A percentile compares a stretch with the other conserved stretches of the same genome.
Evolutionary conservation across 257 asterid species (phyloP).

Genomic region (Ocimum tenuiflorum): DNA sequence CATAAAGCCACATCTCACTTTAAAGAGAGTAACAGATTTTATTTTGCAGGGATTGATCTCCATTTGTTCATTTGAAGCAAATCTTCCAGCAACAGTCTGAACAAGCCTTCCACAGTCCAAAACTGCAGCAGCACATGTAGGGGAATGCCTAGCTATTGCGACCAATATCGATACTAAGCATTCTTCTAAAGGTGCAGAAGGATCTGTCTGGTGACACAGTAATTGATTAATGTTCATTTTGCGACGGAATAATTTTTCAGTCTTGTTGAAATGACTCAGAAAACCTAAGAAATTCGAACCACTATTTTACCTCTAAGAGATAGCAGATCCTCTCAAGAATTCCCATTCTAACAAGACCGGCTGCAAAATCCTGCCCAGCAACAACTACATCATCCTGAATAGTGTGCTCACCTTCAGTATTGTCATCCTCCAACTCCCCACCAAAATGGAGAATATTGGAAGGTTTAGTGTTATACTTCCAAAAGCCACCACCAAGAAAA

Average conservation of each 20-base stretch:
- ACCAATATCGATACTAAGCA: conserved; percentile 67
- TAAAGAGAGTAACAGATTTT: conserved; percentile 65
- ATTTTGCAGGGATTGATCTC: conserved; percentile 58
- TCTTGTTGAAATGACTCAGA: conserved; percentile 28
- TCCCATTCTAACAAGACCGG: conserved; percentile 97
- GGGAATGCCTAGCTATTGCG: conserved; percentile 90
- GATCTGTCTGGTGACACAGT: conserved; percentile 53
- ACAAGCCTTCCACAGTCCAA: conserved; percentile 62
- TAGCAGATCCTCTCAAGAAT: conserved; percentile 61
- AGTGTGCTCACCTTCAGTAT: conserved; percentile 57
- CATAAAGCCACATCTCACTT: conserved; percentile 36
- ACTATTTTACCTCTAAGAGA: conserved; percentile 79
- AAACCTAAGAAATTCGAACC: conserved; percentile 28
- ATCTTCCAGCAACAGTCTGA: conserved; percentile 64
- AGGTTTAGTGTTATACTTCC: conserved; percentile 91
- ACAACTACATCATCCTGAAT: conserved; percentile 81
- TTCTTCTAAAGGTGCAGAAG: conserved; percentile 63
- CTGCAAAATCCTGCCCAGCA: conserved; percentile 88
- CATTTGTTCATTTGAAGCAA: conserved; percentile 44
- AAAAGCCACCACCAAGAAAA: conserved; percentile 89
- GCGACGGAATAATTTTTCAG: background rate
- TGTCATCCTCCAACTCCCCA: conserved; percentile 32
- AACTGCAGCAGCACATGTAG: conserved; percentile 70
- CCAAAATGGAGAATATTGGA: conserved; percentile 47
- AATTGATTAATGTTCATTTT: conserved; percentile 9